Evolutionary conservation across 805 yeast species (phyloP).

Genomic region (Metschnikowia rubicola): DNA sequence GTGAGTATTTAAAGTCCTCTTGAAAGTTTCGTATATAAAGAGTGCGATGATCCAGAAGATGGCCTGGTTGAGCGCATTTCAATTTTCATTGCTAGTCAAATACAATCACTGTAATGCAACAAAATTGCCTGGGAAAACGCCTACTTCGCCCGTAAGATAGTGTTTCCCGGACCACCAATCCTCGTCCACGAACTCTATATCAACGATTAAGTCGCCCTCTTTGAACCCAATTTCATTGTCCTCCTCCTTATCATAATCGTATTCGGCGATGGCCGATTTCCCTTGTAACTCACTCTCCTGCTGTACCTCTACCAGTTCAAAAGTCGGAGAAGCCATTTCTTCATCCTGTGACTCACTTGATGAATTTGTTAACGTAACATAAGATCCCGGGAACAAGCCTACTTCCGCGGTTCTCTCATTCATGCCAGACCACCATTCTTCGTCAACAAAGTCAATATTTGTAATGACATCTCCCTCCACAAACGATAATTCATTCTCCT

Average conservation of each 20-base stretch:
- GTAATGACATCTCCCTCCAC: constrained; percentile 62
- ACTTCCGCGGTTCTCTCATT: constrained; percentile 41
- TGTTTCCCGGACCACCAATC: constrained; percentile 97
- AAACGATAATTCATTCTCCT: constrained; percentile 70
- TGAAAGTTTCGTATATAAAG: no score
- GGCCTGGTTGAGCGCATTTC: no score
- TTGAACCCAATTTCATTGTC: constrained; percentile 84
- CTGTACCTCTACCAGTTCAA: constrained; percentile 15
- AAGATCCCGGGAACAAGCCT: constrained; percentile 58
- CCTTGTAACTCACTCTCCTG: constrained; percentile 8
- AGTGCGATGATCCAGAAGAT: neutral
- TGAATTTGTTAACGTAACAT: constrained; percentile 39
- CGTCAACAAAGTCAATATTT: constrained; percentile 68
- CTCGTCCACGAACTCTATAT: constrained; percentile 85
- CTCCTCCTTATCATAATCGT: constrained; percentile 85
- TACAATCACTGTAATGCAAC: constrained; percentile 41
- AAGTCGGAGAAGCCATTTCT: constrained; percentile 8
- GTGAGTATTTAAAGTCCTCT: constrained; percentile 21
- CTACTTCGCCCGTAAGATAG: constrained; percentile 61
- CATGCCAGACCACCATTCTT: constrained; percentile 65
- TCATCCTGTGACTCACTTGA: neutral
- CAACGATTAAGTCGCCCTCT: constrained; percentile 78
- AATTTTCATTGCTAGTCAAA: no score
- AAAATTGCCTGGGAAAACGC: constrained; percentile 85
- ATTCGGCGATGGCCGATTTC: constrained; percentile 60